Evolutionary conservation across 495 filamentous ascomycete genomes (phyloP).

Genomic region (Amphirosellinia nigrospora): DNA sequence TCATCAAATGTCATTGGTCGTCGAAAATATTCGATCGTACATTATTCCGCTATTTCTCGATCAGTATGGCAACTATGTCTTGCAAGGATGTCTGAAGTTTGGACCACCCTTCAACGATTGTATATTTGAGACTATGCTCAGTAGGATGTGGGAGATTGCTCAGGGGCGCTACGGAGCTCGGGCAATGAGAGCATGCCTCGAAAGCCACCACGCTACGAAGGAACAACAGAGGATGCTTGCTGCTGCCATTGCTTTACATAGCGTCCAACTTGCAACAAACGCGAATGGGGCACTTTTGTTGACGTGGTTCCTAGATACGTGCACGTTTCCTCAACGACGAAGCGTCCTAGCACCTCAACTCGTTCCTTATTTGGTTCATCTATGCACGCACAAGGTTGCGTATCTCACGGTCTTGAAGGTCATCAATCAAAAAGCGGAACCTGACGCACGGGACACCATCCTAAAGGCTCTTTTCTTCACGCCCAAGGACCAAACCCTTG

Average conservation of each 20-base stretch:
- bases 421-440: slow-evolving; percentile 95
- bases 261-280: slow-evolving; percentile 95
- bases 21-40: slow-evolving; percentile 82
- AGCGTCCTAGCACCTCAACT: slow-evolving; percentile 91
- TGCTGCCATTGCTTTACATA: slow-evolving; percentile 92
- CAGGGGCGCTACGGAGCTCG: slow-evolving; percentile 94
- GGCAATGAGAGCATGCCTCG: slow-evolving; percentile 95
- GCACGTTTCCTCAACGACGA: slow-evolving; percentile 90
- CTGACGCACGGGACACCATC: slow-evolving; percentile 90
- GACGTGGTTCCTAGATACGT: slow-evolving; percentile 98
- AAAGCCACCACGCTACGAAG: slow-evolving; percentile 93
- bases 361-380: slow-evolving; percentile 93
- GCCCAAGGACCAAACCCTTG: slow-evolving; percentile 81
- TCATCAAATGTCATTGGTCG: slow-evolving; percentile 81
- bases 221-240: slow-evolving; percentile 96
- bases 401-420: slow-evolving; percentile 98
- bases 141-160: slow-evolving; percentile 90
- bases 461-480: slow-evolving; percentile 95
- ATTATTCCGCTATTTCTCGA: slow-evolving; percentile 91
- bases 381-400: slow-evolving; percentile 98
- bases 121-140: slow-evolving; percentile 97
- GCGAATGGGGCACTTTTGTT: slow-evolving; percentile 92
- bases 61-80: slow-evolving; percentile 97
- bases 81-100: slow-evolving; percentile 95
- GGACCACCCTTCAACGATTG: slow-evolving; percentile 88